Evolutionary conservation across 2,329 filamentous ascomycete genomes (phyloP).

Genomic region (Fusarium brevicatenulatum): DNA sequence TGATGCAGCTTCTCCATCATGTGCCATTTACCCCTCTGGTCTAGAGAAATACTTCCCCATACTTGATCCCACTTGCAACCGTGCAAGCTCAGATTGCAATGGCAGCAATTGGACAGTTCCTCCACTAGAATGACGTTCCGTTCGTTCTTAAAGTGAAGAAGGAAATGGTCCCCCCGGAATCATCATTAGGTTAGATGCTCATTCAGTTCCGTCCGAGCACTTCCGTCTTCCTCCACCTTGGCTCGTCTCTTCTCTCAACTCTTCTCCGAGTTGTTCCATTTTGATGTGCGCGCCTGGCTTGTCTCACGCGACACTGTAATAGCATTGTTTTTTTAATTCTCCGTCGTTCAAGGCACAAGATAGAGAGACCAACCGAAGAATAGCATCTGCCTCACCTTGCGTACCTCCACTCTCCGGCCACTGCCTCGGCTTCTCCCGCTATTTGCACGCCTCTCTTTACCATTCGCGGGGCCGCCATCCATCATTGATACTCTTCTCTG

Average conservation of each 20-base stretch:
- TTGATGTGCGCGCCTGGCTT: constrained; percentile 22
- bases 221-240: constrained; percentile 34
- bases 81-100: constrained; percentile 7
- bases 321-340: constrained; percentile 6
- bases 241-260: not conserved
- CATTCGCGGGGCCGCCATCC: constrained; percentile 41
- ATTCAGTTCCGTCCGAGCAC: constrained; percentile 33
- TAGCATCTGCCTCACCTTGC: not conserved
- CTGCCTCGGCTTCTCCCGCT: constrained; percentile 46
- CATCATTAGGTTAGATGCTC: constrained; percentile 32
- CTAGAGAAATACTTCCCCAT: constrained; percentile 32
- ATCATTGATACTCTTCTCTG: constrained; percentile 15
- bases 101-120: constrained; percentile 18
- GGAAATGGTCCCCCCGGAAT: constrained; percentile 14
- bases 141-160: constrained; percentile 24
- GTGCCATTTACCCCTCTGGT: constrained; percentile 22
- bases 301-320: constrained; percentile 25
- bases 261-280: constrained; percentile 24
- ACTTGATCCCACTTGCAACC: constrained; percentile 35
- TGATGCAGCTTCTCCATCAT: constrained; percentile 29
- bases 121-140: constrained; percentile 39
- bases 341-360: constrained; percentile 10
- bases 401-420: constrained; percentile 25
- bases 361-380: constrained; percentile 12
- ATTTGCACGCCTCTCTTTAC: constrained; percentile 31